Conservation (phyloP, 108 stramenopile species). For the Aurantiochytrium sp. region DNA sequence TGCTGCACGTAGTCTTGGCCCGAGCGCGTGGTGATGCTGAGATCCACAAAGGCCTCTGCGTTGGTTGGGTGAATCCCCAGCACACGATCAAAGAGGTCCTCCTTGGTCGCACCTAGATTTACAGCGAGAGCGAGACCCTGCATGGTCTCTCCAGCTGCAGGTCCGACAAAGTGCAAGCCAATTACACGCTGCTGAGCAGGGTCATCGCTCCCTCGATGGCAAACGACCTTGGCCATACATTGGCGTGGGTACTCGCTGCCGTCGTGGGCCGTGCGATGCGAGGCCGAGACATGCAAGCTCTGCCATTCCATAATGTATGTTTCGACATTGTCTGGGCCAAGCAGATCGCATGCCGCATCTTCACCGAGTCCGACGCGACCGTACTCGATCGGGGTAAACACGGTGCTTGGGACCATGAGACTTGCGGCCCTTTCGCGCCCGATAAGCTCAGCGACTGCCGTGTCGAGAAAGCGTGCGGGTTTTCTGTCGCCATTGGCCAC, state of each 20-base stretch:
- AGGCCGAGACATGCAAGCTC: background rate
- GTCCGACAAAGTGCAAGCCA: conserved; percentile 91
- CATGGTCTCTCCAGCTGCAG: conserved; percentile 87
- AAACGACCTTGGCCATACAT: background rate
- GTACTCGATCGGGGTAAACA: conserved; percentile 53
- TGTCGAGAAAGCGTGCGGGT: conserved; percentile 32
- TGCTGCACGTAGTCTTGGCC: conserved; percentile 77
- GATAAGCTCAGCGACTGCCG: background rate
- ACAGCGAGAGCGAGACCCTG: conserved; percentile 87
- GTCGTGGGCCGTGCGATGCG: background rate
- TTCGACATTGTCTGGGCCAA: conserved; percentile 11
- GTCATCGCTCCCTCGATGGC: background rate
- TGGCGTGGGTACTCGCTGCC: background rate
- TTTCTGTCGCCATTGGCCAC: background rate
- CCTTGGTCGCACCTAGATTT: conserved; percentile 72
- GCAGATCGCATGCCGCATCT: conserved; percentile 30
- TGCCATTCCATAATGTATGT: conserved; percentile 12
- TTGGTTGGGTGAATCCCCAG: conserved; percentile 94
- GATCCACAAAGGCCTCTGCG: conserved; percentile 79
- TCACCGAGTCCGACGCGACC: conserved; percentile 45
- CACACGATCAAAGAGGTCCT: conserved; percentile 75
- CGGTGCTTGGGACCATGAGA: conserved; percentile 37
- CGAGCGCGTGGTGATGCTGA: conserved; percentile 73
- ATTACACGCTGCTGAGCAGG: conserved; percentile 47
- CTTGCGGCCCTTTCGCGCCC: conserved; percentile 18